Conservation (phyloP, 2,329 filamentous ascomycete species). For the Venturia carpophila region DNA sequence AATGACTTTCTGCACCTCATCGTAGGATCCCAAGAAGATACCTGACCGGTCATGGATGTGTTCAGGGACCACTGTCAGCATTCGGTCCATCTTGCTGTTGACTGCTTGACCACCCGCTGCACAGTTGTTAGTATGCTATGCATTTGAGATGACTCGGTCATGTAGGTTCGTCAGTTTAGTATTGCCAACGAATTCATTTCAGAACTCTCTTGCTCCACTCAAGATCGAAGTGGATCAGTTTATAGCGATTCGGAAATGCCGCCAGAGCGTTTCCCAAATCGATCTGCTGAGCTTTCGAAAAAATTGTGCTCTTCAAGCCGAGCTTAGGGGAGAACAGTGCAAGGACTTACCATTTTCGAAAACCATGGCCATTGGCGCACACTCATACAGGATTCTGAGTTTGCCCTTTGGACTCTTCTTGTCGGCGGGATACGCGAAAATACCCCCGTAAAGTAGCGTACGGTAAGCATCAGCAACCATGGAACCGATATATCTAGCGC, state of each 20-base stretch:
- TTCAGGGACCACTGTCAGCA: conserved; percentile 83
- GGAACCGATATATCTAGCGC: conserved; percentile 86
- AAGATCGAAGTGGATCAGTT: background rate
- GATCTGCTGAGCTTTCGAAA: background rate
- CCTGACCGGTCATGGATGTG: conserved; percentile 92
- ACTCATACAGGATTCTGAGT: conserved; percentile 94
- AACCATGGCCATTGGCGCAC: conserved; percentile 96
- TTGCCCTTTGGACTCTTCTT: conserved; percentile 99
- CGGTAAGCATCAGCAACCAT: conserved; percentile 99
- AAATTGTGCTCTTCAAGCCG: too few relatives aligned
- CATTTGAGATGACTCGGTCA: background rate
- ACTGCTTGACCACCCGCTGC: conserved; percentile 84
- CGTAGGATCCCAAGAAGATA: conserved; percentile 91
- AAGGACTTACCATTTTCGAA: conserved; percentile 82
- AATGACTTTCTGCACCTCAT: conserved; percentile 95
- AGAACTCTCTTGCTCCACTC: background rate
- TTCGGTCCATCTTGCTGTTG: conserved; percentile 81
- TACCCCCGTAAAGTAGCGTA: conserved; percentile 87
- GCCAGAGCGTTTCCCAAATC: background rate
- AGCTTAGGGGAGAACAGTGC: background rate
- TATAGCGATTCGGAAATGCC: background rate
- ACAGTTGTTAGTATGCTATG: conserved; percentile 3
- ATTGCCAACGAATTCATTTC: background rate
- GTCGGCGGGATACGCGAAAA: conserved; percentile 96
- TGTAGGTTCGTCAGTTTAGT: background rate